Conservation (phyloP, 176 grass and related monocot species). For the Cocos nucifera region DNA sequence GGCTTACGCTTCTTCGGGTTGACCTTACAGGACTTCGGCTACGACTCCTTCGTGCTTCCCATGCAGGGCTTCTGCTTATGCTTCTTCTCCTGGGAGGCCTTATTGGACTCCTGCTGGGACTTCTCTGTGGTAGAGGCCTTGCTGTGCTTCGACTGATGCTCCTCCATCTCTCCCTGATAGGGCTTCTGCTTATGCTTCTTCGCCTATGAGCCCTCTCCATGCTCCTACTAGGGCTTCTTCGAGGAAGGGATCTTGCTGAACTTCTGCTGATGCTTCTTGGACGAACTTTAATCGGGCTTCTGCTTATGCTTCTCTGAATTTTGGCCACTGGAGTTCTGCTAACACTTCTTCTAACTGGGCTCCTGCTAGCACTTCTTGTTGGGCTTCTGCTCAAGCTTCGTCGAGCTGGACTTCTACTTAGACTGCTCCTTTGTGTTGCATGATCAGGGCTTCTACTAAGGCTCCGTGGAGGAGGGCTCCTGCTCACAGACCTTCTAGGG, state of each 20-base stretch:
- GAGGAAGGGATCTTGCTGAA: constrained; percentile 47
- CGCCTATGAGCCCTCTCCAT: constrained; percentile 28
- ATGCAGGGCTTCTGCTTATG: constrained; percentile 46
- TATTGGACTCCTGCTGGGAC: constrained; percentile 21
- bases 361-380: constrained; percentile 41
- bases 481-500: constrained; percentile 36
- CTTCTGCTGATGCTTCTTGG: constrained; percentile 44
- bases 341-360: constrained; percentile 28
- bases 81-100: constrained; percentile 31
- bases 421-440: constrained; percentile 25
- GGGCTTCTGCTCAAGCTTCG: constrained; percentile 48
- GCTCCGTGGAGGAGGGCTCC: constrained; percentile 24
- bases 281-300: constrained; percentile 46
- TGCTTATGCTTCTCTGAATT: constrained; percentile 28
- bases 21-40: constrained; percentile 67
- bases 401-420: constrained; percentile 20
- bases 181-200: constrained; percentile 43
- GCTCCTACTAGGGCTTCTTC: constrained; percentile 46
- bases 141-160: constrained; percentile 42
- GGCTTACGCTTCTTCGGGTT: constrained; percentile 51
- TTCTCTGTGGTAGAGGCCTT: constrained; percentile 29
- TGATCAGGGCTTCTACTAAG: constrained; percentile 35
- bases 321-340: constrained; percentile 37
- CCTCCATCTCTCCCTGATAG: constrained; percentile 30
- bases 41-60: constrained; percentile 33